Conservation (phyloP, 2,329 filamentous ascomycete species). For the Xylariales sp. region DNA sequence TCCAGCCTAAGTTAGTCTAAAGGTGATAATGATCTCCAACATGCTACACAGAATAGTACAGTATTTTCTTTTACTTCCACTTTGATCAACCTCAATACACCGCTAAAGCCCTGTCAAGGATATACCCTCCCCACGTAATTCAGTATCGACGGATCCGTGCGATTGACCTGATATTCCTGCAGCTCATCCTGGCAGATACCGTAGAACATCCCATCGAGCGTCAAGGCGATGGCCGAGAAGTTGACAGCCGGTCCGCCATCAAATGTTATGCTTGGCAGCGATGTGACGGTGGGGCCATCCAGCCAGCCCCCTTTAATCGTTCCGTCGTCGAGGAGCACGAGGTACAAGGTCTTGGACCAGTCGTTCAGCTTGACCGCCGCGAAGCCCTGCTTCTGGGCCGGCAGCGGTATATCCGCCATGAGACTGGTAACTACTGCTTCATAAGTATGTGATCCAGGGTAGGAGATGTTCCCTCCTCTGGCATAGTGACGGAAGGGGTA, state of each 20-base stretch:
- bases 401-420: conserved; percentile 8
- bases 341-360: conserved; percentile 9
- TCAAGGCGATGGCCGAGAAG: conserved; percentile 17
- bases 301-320: conserved; percentile 2
- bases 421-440: no score
- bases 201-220: conserved; percentile 16
- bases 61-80: no score
- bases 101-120: no score
- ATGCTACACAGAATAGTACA: no score
- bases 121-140: conserved; percentile 14
- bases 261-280: conserved; percentile 6
- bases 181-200: conserved; percentile 15
- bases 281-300: neutral
- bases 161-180: conserved; percentile 9
- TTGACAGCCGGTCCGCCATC: conserved; percentile 11
- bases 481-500: no score
- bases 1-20: no score
- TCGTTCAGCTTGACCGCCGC: conserved; percentile 12
- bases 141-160: conserved; percentile 11
- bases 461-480: no score
- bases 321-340: conserved; percentile 3
- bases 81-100: no score
- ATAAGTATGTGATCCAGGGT: no score
- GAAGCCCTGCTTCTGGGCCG: conserved; percentile 10
- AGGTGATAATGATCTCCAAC: no score